These are phyloP conservation scores for Periconia macrospinosa DNA, from an alignment of 2,329 filamentous ascomycete genomes.

Conservation along the genomic window DNA sequence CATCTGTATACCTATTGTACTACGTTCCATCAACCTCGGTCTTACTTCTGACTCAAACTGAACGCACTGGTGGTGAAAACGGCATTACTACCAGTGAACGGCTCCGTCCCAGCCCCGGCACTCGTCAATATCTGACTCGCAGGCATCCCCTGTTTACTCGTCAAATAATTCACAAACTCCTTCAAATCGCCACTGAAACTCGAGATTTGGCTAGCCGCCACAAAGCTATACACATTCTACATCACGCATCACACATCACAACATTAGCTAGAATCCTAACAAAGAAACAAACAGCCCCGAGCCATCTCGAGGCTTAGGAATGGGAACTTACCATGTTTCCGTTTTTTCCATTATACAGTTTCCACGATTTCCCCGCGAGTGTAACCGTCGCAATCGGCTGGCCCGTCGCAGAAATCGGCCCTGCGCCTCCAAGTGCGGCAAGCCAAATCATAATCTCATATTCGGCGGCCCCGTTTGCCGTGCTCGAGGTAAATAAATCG, in stretches of 20 bases:
- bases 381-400: conserved; percentile 56
- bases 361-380: conserved; percentile 58
- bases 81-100: conserved; percentile 55
- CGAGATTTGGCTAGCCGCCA: conserved; percentile 51
- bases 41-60: conserved; percentile 32
- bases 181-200: conserved; percentile 61
- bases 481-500: conserved; percentile 61
- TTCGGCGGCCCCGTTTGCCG: conserved; percentile 49
- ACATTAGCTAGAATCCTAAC: not conserved
- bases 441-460: conserved; percentile 72
- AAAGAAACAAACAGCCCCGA: not conserved
- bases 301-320: not conserved
- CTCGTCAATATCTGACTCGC: conserved; percentile 57
- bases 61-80: conserved; percentile 48
- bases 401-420: conserved; percentile 62
- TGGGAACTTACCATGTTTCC: conserved; percentile 46
- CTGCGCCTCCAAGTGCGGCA: conserved; percentile 58
- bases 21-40: not conserved
- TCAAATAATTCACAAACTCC: conserved; percentile 61
- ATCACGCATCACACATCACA: not conserved
- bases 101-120: conserved; percentile 60
- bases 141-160: conserved; percentile 50
- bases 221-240: conserved; percentile 62
- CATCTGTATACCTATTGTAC: too few species aligned
- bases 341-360: conserved; percentile 64